Base-by-base conservation (phyloP, 768 basidiomycete species). In the Phanerochaete sordida region DNA sequence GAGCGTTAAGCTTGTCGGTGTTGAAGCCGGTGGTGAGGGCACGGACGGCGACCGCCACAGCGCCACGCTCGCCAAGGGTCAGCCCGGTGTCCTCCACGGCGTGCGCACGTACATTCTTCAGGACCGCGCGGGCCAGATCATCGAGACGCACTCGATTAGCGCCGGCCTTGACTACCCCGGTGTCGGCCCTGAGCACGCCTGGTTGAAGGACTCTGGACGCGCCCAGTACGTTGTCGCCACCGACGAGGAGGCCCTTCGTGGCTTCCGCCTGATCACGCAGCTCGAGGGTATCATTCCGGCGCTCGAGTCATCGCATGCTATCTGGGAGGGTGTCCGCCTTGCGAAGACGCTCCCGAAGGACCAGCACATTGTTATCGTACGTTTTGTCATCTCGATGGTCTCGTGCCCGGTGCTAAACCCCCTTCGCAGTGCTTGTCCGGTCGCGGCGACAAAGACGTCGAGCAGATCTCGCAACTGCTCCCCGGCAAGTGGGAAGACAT, bases 1-100 rank as follows among this genome's bases (percentile, higher is more conserved):
- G 73, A 78, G 72, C 47, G 95, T 98, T 24, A 82, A 89, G 37
- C 76, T 99, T 31, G 76, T 98, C 31, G 97, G 97, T 62, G 96
- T 99, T 11, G 97, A 99, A 71, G 97, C 97, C 44, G 97, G 95
- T 60, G 97, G 97, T 55, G 94, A 98, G 80, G 97, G 95, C 88
- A 56, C 62, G 75, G 84, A 95, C 64, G 93, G 94, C 12, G 84
- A 87, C 61, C 80, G 80, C 19, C 96, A 98, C 73, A 97, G 94
- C 59, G 97, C 97, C 4, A 98, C 96, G 1, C 83, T 99, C 45
- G 84, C 93, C 21, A 88, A 86, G 73, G 97, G 97, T 30, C 85
- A 86, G 49, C 92, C 95, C 1, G 97, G 97, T 58, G 95, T 99
- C 45, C 81, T 99, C 43, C 96, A 98, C 73, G 97, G 97, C 59